Evolutionary conservation across 2,329 filamentous ascomycete species (phyloP).

Genomic region (Paecilomyces fulvus): DNA sequence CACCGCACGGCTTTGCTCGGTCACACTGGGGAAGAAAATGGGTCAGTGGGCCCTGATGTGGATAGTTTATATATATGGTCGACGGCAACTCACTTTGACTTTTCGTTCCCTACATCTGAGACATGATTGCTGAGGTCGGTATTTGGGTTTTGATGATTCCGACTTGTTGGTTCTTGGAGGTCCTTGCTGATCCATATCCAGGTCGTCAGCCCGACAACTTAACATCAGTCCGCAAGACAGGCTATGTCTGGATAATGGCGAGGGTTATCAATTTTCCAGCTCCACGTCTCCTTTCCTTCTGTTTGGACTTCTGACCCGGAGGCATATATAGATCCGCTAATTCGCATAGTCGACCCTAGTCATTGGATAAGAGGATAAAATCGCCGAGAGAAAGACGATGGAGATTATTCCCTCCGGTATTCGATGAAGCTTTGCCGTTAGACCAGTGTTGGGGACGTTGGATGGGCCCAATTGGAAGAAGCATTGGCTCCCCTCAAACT

Average conservation of each 20-base stretch:
- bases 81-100: slow-evolving; percentile 14
- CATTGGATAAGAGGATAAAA: background rate
- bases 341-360: background rate
- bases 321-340: background rate
- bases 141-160: slow-evolving; percentile 10
- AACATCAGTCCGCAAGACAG: background rate
- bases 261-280: background rate
- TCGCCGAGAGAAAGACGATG: background rate
- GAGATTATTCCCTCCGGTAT: background rate
- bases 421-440: background rate
- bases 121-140: slow-evolving; percentile 21
- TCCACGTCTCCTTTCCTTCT: background rate
- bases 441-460: background rate
- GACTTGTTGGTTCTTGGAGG: background rate
- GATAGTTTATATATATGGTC: background rate
- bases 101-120: slow-evolving; percentile 21
- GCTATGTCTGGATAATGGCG: background rate
- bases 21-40: slow-evolving; percentile 15
- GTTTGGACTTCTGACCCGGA: background rate
- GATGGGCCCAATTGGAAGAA: background rate
- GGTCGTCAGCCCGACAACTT: background rate
- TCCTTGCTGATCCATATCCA: background rate
- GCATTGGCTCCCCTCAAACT: background rate
- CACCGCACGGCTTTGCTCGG: slow-evolving; percentile 18
- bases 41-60: background rate